A percentile compares a stretch with the other conserved stretches of the same genome.
These are phyloP conservation scores for Phytophthora niederhauseri DNA, from an alignment of 352 stramenopile genomes.

Conservation along the genomic window DNA sequence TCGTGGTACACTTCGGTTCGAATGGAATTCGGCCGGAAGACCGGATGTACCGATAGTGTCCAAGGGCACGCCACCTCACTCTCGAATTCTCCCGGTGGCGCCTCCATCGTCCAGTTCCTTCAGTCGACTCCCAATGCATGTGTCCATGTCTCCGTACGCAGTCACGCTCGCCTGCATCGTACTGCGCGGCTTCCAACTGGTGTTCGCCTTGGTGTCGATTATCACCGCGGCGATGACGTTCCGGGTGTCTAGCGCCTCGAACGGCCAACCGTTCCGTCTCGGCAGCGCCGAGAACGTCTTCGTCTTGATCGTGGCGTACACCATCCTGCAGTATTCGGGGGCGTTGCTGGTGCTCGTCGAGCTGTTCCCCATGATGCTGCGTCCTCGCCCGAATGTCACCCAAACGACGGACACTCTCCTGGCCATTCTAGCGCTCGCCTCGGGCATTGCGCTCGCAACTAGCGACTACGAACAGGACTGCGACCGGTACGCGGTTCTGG, in stretches of 20 bases:
- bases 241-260: slow-evolving; percentile 14
- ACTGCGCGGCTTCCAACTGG: slow-evolving; percentile 38
- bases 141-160: slow-evolving; percentile 34
- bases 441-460: slow-evolving; percentile 30
- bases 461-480: slow-evolving; percentile 43
- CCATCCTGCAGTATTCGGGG: slow-evolving; percentile 29
- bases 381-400: slow-evolving; percentile 35
- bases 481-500: slow-evolving; percentile 31
- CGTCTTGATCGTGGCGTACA: slow-evolving; percentile 36
- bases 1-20: slow-evolving; percentile 3
- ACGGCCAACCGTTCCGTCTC: slow-evolving; percentile 25
- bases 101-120: slow-evolving; percentile 1
- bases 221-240: slow-evolving; percentile 31
- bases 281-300: slow-evolving; percentile 36
- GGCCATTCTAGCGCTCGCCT: slow-evolving; percentile 32
- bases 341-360: slow-evolving; percentile 35
- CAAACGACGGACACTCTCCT: slow-evolving; percentile 38
- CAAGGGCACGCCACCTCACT: slow-evolving; percentile 20
- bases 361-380: slow-evolving; percentile 37
- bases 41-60: slow-evolving; percentile 7
- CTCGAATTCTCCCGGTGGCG: slow-evolving; percentile 9
- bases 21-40: background rate
- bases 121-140: slow-evolving; percentile 1
- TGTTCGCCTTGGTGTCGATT: slow-evolving; percentile 38
- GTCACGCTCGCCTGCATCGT: slow-evolving; percentile 31